These are phyloP conservation scores for Carallia brachiata DNA, from an alignment of 345 rosid species.

Conservation along the genomic window DNA sequence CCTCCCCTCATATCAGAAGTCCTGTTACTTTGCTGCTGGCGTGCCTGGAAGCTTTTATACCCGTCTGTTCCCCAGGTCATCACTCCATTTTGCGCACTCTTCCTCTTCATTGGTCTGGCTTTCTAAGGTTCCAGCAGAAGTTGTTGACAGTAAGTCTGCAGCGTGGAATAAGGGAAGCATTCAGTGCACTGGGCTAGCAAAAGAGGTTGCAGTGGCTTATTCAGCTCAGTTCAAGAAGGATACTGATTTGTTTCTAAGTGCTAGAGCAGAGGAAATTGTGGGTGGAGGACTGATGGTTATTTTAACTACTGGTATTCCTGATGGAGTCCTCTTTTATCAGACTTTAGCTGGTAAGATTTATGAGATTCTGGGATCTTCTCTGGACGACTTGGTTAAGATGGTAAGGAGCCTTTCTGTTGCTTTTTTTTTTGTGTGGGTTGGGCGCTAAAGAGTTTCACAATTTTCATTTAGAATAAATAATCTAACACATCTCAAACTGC, in stretches of 20 bases:
- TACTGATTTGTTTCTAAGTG: conserved; percentile 15
- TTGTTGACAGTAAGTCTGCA: conserved; percentile 15
- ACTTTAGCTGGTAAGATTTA: neutral
- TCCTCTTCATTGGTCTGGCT: conserved; percentile 33
- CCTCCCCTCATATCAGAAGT: conserved; percentile 6
- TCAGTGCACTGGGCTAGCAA: neutral
- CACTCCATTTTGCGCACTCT: conserved; percentile 24
- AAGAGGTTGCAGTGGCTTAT: conserved; percentile 23
- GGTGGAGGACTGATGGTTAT: conserved; percentile 29
- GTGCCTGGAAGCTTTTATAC: conserved; percentile 39
- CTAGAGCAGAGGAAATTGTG: conserved; percentile 31
- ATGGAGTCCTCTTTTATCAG: conserved; percentile 17
- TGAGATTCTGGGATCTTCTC: conserved; percentile 7
- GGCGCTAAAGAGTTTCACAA: neutral
- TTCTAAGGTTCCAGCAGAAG: conserved; percentile 23
- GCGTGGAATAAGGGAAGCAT: conserved; percentile 29
- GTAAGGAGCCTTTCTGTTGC: conserved; percentile 12
- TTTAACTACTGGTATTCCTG: conserved; percentile 1
- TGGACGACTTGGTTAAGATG: conserved; percentile 8
- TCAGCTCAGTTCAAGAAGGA: conserved; percentile 24
- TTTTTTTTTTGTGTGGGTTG: neutral
- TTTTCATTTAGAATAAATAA: neutral
- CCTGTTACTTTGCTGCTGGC: conserved; percentile 22
- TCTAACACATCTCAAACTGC: too few relatives aligned
- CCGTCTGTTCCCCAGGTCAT: conserved; percentile 24